Evolutionary conservation across 2,329 filamentous ascomycete species (phyloP), one percentile per base, ranked within the genome.

Genomic region (Metarhizium album): DNA sequence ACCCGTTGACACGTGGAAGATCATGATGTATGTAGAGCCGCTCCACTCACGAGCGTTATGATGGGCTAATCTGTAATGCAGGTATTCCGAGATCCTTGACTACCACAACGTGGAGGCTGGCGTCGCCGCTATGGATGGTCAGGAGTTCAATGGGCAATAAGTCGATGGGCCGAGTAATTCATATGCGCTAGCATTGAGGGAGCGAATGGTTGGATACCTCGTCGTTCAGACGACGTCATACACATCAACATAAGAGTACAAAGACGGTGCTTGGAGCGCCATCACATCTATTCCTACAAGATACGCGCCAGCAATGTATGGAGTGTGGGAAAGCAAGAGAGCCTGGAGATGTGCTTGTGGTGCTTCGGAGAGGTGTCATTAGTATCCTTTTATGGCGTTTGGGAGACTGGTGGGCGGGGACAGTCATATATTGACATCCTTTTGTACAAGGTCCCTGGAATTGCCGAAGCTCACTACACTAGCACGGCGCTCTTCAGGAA

Each of bases 1-100:
- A 52, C 91, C 93, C 1, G 90, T 97, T 47, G 93, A 98, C 66
- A 95, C 90, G n/a, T 98, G 93, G 93, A 98, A 98, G 75, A 96
- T 98, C 67, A 98, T 97, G 93, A 98, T 98, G 93, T 95, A 77
- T 65, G 86, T 68, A 24, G 38, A 53, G 4, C 33, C 35, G 49
- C 16, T 18, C 20, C 4, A 20, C 14, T 20, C 33, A 11, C 8
- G 7, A n/a, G 8, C 2, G 16, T 24, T 11, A 4, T 4, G 24
- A n/a, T 7, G 37, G 16, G 20, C 51, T 49, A 18, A 53, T 48
- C 31, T 8, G 24, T 4, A 35, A 24, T 23, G 49, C 65, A 95
- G 90, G 90, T 97, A 97, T 76, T 95, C 90, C 48, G 91, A 97
- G 70, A 97, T 98, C 62, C 84, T 97, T 61, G 90, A 97, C 70